Evolutionary conservation across 1,284 basidiomycete species (phyloP), one percentile per base, ranked within the genome.

Genomic region (Cystobasidium slooffiae): DNA sequence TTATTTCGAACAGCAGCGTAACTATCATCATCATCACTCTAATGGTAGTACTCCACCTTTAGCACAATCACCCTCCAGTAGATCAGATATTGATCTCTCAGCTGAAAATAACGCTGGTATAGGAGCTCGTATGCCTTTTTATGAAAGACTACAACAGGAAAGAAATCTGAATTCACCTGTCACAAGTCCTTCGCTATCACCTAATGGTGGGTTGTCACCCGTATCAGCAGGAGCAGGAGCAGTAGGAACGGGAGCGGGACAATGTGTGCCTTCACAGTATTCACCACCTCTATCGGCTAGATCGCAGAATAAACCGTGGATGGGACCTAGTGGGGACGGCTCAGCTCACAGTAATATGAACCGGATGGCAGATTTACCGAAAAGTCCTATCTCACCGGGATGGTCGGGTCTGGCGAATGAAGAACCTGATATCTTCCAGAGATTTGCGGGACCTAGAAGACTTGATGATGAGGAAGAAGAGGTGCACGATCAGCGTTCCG

Each of bases 51-150:
- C 53, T 39, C 53, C 55, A 58, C 16, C 39, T 8, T 7, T 59
- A 59, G 49, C 67, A 39, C 67, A 56, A 22, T 69, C 67, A 24
- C 56, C 67, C 18, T 65, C 62, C 16, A 46, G 39, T n/a, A 41
- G 44, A 39, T 59, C 55, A 24, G 58, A 61, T 12, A 31, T 14
- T n/a, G 41, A 51, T 44, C 59, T 52, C 6, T 52, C 70, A 9
- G 56, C 52, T 22, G 53, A 52, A 14, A 73, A 73, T 46, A 73
- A 73, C 44, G 70, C 70, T 20, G 70, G 70, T 10, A 73, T 73
- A 55, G 70, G 70, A 20, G 70, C 70, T 5, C 51, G 70, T 18
- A 31, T 73, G 62, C 70, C 70, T 2, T 73, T 73, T 58, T 73
- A 65, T 53, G 70, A 73, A 46, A 73, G 62, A 51, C 39, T 65